These are phyloP conservation scores for Umbilicaria muhlenbergii DNA, from an alignment of 495 filamentous ascomycete genomes.

Conservation along the genomic window DNA sequence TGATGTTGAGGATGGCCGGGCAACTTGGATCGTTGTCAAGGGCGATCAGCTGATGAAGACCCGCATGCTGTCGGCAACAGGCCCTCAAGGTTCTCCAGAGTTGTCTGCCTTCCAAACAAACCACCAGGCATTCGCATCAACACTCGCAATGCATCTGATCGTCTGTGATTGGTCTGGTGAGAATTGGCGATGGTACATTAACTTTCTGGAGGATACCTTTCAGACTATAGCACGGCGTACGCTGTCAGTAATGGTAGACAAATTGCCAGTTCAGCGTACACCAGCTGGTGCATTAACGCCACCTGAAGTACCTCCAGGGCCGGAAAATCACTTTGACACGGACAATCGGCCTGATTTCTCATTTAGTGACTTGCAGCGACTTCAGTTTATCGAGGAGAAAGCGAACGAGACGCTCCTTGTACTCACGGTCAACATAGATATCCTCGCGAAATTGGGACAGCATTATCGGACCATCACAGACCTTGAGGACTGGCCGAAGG, in stretches of 20 bases:
- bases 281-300: not conserved
- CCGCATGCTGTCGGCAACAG: slow-evolving; percentile 17
- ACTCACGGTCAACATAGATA: slow-evolving; percentile 20
- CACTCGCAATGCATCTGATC: slow-evolving; percentile 24
- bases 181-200: slow-evolving; percentile 31
- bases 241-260: slow-evolving; percentile 15
- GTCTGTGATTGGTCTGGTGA: slow-evolving; percentile 29
- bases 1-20: slow-evolving; percentile 21
- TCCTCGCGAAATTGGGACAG: slow-evolving; percentile 20
- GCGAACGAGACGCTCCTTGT: slow-evolving; percentile 20
- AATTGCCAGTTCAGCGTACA: not conserved
- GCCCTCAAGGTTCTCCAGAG: slow-evolving; percentile 7
- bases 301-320: not conserved
- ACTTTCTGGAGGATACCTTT: slow-evolving; percentile 22
- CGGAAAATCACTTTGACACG: not conserved
- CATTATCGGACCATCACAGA: slow-evolving; percentile 10
- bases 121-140: slow-evolving; percentile 16
- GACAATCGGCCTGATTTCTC: slow-evolving; percentile 12
- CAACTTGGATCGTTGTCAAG: slow-evolving; percentile 27
- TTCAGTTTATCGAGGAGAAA: slow-evolving; percentile 25
- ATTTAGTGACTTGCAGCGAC: slow-evolving; percentile 22
- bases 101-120: slow-evolving; percentile 10
- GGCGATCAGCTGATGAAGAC: slow-evolving; percentile 21
- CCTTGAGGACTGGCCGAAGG: not conserved
- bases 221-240: slow-evolving; percentile 13